Conservation (phyloP, 2,329 filamentous ascomycete genomes). For the Neoascochyta sp. region DNA sequence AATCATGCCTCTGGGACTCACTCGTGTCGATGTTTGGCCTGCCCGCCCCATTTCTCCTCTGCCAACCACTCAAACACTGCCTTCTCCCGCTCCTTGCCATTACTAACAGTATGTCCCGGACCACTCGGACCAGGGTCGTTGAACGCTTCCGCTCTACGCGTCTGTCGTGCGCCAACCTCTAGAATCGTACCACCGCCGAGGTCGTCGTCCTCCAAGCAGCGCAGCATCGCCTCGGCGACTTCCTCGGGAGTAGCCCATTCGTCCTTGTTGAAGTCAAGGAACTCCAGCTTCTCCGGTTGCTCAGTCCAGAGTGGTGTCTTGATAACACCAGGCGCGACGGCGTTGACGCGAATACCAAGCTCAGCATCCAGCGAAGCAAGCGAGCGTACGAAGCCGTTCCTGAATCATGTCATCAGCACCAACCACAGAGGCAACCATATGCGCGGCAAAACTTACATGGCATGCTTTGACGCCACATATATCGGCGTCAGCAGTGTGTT, state of each 20-base stretch:
- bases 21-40: too few relatives aligned
- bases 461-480: conserved; percentile 48
- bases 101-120: conserved; percentile 48
- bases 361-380: conserved; percentile 48
- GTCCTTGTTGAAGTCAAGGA: conserved; percentile 48
- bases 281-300: conserved; percentile 56
- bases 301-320: conserved; percentile 62
- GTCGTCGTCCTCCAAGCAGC: conserved; percentile 50
- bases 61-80: conserved; percentile 51
- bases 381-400: conserved; percentile 48
- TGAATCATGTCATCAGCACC: too few relatives aligned
- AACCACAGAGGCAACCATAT: too few relatives aligned
- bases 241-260: conserved; percentile 60
- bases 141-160: conserved; percentile 49
- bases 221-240: conserved; percentile 57
- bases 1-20: too few relatives aligned
- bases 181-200: conserved; percentile 49
- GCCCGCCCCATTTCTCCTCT: conserved; percentile 48
- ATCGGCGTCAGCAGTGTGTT: conserved; percentile 40
- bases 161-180: conserved; percentile 53
- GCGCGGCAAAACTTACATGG: too few relatives aligned
- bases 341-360: conserved; percentile 56
- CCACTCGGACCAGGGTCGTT: conserved; percentile 54
- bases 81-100: conserved; percentile 40
- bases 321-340: conserved; percentile 58